phyloP scores from a whole-genome alignment of 129 eudicot species.

The Lonicera japonica region DNA sequence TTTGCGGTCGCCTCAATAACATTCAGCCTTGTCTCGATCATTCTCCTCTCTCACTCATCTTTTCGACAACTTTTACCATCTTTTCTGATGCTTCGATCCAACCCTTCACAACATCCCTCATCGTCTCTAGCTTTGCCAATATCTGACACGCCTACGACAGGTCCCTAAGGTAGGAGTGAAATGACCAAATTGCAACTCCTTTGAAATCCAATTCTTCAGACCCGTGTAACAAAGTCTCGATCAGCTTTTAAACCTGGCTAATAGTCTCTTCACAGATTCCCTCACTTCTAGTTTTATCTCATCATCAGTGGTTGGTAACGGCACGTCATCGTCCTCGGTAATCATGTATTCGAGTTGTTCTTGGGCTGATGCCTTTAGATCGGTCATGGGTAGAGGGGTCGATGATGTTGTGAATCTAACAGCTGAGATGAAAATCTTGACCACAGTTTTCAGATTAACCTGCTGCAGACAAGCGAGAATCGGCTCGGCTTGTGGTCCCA shows the following conservation, averaged over 20 bases:
- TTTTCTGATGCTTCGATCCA: conserved; percentile 60
- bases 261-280: conserved; percentile 37
- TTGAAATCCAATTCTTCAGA: conserved; percentile 23
- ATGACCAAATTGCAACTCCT: conserved; percentile 12
- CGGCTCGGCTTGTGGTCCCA: conserved; percentile 41
- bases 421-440: conserved; percentile 60
- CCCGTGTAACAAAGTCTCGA: conserved; percentile 39
- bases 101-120: conserved; percentile 46
- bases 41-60: conserved; percentile 23
- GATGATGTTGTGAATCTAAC: conserved; percentile 64
- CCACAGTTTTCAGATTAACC: conserved; percentile 40
- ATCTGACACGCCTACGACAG: conserved; percentile 81
- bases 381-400: conserved; percentile 45
- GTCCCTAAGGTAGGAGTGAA: conserved; percentile 49
- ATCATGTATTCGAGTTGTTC: conserved; percentile 97
- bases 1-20: conserved; percentile 60
- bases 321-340: conserved; percentile 96
- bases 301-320: conserved; percentile 47
- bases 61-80: conserved; percentile 38
- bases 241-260: conserved; percentile 41
- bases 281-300: conserved; percentile 56
- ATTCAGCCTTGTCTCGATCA: conserved; percentile 42
- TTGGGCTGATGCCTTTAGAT: conserved; percentile 67
- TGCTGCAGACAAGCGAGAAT: conserved; percentile 88
- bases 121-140: conserved; percentile 44